phyloP scores from a whole-genome alignment of 345 rosid species.

The Syzygium oleosum region DNA sequence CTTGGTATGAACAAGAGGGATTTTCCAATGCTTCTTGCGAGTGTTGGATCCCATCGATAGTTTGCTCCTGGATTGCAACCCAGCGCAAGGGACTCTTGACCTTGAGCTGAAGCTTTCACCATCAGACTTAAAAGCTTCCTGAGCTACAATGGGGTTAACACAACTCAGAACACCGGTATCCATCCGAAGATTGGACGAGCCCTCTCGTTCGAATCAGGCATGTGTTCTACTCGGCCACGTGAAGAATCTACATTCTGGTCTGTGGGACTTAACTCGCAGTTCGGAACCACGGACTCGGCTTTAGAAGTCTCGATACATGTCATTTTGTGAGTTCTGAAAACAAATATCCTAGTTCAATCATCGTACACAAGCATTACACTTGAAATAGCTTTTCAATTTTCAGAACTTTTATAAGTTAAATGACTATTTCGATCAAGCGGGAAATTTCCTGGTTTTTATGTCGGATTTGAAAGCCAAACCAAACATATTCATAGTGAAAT shows the following conservation, averaged over 20 bases:
- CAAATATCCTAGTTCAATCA: not conserved
- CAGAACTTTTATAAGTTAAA: not conserved
- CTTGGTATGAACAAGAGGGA: not conserved
- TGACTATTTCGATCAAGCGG: not conserved
- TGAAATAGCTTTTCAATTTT: not conserved
- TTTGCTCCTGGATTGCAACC: not conserved
- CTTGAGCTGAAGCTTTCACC: not conserved
- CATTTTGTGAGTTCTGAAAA: not conserved
- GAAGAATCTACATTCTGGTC: not conserved
- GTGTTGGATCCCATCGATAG: not conserved
- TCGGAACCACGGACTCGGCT: not conserved
- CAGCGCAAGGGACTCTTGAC: not conserved
- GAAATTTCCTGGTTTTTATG: not conserved
- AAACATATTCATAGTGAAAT: not conserved
- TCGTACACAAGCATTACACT: not conserved
- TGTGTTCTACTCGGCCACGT: not conserved
- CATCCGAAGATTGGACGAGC: not conserved
- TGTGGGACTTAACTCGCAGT: not conserved
- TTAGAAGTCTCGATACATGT: not conserved
- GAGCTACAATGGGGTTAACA: not conserved
- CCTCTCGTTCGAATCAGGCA: not conserved
- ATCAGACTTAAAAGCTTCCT: not conserved
- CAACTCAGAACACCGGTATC: not conserved
- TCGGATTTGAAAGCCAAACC: not conserved
- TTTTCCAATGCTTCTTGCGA: not conserved